A percentile compares a stretch with the other conserved stretches of the same genome.
These are phyloP conservation scores for Colletotrichum caudatum DNA, from an alignment of 2,329 filamentous ascomycete genomes.

Conservation along the genomic window DNA sequence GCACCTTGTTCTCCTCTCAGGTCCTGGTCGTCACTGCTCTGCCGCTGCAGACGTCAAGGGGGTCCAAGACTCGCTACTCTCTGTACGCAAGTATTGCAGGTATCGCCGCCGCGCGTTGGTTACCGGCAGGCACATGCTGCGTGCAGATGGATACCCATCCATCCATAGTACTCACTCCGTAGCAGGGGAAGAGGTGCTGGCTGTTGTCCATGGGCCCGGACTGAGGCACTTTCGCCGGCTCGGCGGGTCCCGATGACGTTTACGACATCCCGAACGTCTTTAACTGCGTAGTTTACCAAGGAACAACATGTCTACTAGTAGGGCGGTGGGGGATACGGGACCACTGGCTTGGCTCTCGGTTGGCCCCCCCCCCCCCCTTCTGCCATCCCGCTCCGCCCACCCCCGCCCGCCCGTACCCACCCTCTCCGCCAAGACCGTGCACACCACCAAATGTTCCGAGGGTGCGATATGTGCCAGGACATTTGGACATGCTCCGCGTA, in stretches of 20 bases:
- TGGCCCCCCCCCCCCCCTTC: background rate
- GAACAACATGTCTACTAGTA: too few species aligned
- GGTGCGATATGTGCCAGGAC: too few species aligned
- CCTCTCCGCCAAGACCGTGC: slow-evolving; percentile 35
- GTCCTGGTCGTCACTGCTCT: background rate
- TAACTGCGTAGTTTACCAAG: too few species aligned
- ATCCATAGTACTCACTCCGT: too few species aligned
- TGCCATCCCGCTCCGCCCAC: slow-evolving; percentile 37
- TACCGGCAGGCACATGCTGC: too few species aligned
- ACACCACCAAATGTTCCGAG: background rate
- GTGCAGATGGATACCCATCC: too few species aligned
- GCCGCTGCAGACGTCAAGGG: background rate
- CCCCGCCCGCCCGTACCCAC: slow-evolving; percentile 17
- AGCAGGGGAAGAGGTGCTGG: too few species aligned
- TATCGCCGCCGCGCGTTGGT: too few species aligned
- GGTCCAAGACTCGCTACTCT: background rate
- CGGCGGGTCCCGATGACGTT: slow-evolving; percentile 24
- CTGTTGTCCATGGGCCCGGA: background rate
- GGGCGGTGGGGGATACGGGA: too few species aligned
- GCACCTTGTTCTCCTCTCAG: slow-evolving; percentile 1
- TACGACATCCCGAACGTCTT: background rate
- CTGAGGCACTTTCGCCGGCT: slow-evolving; percentile 15
- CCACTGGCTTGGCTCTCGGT: background rate
- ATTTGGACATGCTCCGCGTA: too few species aligned
- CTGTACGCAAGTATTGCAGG: too few species aligned